These are phyloP conservation scores for Chlorella ohadii DNA, from an alignment of 139 green algal genomes.

Conservation along the genomic window DNA sequence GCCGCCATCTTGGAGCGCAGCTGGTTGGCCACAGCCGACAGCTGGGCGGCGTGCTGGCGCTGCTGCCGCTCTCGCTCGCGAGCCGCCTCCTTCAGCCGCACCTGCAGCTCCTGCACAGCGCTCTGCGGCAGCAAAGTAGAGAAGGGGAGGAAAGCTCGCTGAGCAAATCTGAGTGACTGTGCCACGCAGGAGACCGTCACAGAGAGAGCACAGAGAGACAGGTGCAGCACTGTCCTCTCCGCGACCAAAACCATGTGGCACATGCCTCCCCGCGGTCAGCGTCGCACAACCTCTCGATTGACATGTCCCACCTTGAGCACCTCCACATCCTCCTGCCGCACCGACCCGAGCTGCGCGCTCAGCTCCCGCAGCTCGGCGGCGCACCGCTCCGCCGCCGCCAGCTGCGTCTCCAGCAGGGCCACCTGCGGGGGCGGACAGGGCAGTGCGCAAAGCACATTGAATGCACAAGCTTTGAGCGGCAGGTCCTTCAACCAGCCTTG, in stretches of 20 bases:
- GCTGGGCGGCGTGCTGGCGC: background rate
- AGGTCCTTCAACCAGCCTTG: too few species aligned
- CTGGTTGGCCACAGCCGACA: background rate
- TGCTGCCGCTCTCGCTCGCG: background rate
- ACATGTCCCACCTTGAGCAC: constrained; percentile 1
- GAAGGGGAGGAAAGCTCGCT: too few species aligned
- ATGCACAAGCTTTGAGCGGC: too few species aligned
- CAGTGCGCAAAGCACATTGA: too few species aligned
- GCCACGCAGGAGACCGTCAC: too few species aligned
- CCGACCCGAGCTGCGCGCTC: background rate
- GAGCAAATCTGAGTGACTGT: too few species aligned
- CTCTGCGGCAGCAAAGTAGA: background rate
- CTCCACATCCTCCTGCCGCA: constrained; percentile 25
- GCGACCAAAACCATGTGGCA: too few species aligned
- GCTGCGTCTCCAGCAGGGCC: constrained; percentile 12
- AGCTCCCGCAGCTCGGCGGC: constrained; percentile 8
- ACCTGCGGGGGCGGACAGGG: background rate
- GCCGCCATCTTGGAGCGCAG: background rate
- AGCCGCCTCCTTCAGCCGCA: constrained; percentile 3
- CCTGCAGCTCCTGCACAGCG: constrained; percentile 11
- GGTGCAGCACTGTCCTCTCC: too few species aligned
- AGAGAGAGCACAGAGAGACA: too few species aligned
- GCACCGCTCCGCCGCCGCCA: constrained; percentile 25
- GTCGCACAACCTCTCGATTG: too few species aligned
- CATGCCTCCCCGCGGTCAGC: too few species aligned